Conservation (phyloP, 257 asterid genomes). For the Linderniella brevidens region DNA sequence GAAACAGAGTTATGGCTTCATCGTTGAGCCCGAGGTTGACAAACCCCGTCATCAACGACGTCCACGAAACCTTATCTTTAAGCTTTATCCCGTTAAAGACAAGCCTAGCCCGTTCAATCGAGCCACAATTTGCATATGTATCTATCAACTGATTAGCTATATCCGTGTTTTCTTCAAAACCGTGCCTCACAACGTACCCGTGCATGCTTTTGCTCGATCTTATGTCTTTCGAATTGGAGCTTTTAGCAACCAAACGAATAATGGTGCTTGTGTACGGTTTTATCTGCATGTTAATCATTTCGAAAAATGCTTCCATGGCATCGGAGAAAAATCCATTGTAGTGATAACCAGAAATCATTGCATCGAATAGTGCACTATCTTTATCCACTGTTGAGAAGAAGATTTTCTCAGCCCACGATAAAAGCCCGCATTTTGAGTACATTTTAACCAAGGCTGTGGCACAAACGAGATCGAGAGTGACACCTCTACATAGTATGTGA, state of each 20-base stretch:
- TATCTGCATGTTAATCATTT: conserved; percentile 17
- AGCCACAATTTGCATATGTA: conserved; percentile 26
- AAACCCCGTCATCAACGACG: conserved; percentile 30
- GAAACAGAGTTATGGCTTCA: conserved; percentile 26
- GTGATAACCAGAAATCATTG: conserved; percentile 37
- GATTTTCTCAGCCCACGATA: conserved; percentile 21
- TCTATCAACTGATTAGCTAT: conserved; percentile 29
- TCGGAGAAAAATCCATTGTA: conserved; percentile 17
- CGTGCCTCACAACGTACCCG: conserved; percentile 24
- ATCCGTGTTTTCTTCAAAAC: conserved; percentile 21
- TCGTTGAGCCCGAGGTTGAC: conserved; percentile 18
- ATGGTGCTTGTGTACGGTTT: conserved; percentile 27
- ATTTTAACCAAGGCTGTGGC: conserved; percentile 33
- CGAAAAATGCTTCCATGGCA: conserved; percentile 22
- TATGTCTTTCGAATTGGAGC: conserved; percentile 15
- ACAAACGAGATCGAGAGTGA: conserved; percentile 30
- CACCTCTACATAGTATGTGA: conserved; percentile 18
- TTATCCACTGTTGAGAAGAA: conserved; percentile 16
- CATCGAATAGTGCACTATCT: conserved; percentile 29
- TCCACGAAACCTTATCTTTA: conserved; percentile 40
- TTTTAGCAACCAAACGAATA: conserved; percentile 24
- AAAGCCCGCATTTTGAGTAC: conserved; percentile 33
- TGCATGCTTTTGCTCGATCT: conserved; percentile 23
- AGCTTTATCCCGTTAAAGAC: conserved; percentile 17
- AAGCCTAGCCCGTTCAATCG: conserved; percentile 11